These are phyloP conservation scores for Rutstroemia sp. DNA, from an alignment of 2,329 filamentous ascomycete genomes.

Conservation along the genomic window DNA sequence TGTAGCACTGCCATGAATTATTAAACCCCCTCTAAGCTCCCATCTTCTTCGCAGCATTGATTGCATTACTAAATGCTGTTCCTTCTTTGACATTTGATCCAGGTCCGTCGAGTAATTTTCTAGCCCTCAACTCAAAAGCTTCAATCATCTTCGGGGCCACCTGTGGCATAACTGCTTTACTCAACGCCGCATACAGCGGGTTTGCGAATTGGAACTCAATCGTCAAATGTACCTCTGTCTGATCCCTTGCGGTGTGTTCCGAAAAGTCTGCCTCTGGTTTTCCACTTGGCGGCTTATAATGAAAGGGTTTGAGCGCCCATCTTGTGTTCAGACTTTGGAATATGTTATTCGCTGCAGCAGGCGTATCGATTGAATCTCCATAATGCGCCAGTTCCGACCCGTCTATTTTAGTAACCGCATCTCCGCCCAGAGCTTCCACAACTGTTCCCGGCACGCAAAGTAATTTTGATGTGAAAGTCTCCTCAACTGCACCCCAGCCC, in stretches of 20 bases:
- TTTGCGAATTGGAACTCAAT: slow-evolving; percentile 83
- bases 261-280: slow-evolving; percentile 26
- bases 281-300: slow-evolving; percentile 37
- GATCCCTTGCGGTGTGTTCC: slow-evolving; percentile 30
- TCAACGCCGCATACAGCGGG: slow-evolving; percentile 78
- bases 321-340: slow-evolving; percentile 63
- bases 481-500: slow-evolving; percentile 77
- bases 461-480: slow-evolving; percentile 74
- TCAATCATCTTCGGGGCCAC: slow-evolving; percentile 85
- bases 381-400: slow-evolving; percentile 34
- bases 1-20: background rate
- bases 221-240: slow-evolving; percentile 67
- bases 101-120: slow-evolving; percentile 40
- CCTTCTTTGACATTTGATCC: slow-evolving; percentile 11
- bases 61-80: background rate
- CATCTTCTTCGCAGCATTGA: slow-evolving; percentile 8
- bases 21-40: background rate
- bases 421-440: slow-evolving; percentile 72
- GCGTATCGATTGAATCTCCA: slow-evolving; percentile 31
- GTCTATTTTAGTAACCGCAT: slow-evolving; percentile 39
- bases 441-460: slow-evolving; percentile 65
- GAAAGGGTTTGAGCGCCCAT: slow-evolving; percentile 55
- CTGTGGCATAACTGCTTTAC: slow-evolving; percentile 73
- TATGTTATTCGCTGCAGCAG: slow-evolving; percentile 40
- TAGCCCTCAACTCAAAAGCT: slow-evolving; percentile 81